Evolutionary conservation across 73 alveolate species (phyloP).

Genomic region (Urostyla sp.): DNA sequence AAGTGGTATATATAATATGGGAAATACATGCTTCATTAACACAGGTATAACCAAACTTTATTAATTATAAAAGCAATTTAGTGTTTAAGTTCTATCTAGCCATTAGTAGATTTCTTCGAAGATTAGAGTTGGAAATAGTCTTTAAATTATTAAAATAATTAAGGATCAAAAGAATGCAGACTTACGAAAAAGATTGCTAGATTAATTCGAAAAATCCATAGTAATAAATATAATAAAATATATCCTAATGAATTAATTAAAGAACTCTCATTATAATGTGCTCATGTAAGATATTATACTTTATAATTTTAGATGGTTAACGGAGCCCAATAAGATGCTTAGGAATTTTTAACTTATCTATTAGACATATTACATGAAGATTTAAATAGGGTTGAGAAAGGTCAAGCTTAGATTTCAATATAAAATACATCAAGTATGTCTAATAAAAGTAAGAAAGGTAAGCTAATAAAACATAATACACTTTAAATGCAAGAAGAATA

Average conservation of each 20-base stretch:
- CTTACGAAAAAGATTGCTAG: conserved; percentile 68
- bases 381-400: conserved; percentile 82
- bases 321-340: conserved; percentile 92
- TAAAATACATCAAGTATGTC: neutral
- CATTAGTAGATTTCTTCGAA: conserved; percentile 87
- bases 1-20: conserved; percentile 90
- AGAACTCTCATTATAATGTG: conserved; percentile 64
- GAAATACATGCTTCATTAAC: conserved; percentile 95
- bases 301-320: conserved; percentile 54
- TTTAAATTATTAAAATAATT: conserved; percentile 73
- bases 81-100: conserved; percentile 90
- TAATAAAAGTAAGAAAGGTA: neutral
- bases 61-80: conserved; percentile 70
- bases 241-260: conserved; percentile 70
- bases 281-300: conserved; percentile 34
- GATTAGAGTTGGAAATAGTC: conserved; percentile 59
- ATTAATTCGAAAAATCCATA: conserved; percentile 77
- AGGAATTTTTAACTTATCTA: conserved; percentile 94
- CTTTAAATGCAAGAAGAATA: conserved; percentile 30
- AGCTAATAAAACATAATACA: neutral
- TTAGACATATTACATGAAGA: conserved; percentile 97
- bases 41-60: conserved; percentile 54
- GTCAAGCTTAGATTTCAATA: neutral
- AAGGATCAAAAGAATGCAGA: conserved; percentile 84
- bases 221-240: conserved; percentile 70